Conservation (phyloP, 1,139 yeast genomes). For the Ashbya aceris region DNA sequence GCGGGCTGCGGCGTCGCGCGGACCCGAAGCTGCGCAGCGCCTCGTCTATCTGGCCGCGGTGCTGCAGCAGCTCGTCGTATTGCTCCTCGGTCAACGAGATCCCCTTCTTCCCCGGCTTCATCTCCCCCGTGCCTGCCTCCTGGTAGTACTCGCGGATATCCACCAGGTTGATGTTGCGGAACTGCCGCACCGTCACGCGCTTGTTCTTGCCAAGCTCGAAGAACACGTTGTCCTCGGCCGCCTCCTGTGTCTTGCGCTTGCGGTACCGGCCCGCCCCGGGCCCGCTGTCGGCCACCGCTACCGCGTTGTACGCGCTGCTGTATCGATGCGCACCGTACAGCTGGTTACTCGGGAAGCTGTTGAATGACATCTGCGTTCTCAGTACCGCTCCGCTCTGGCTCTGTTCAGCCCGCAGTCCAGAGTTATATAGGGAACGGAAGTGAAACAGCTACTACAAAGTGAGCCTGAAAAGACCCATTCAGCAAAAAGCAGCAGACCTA, state of each 20-base stretch:
- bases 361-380: constrained; percentile 1
- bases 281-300: not conserved
- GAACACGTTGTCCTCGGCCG: constrained; percentile 8
- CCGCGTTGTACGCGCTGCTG: constrained; percentile 1
- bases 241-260: constrained; percentile 1
- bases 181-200: constrained; percentile 61
- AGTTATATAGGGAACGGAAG: no score
- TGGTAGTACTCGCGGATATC: constrained; percentile 77
- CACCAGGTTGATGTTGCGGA: constrained; percentile 53
- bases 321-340: constrained; percentile 3
- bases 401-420: no score
- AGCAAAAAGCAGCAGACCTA: no score
- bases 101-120: constrained; percentile 78
- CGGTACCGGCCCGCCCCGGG: constrained; percentile 2
- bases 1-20: constrained; percentile 24
- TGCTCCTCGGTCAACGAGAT: constrained; percentile 65
- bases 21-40: constrained; percentile 47
- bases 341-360: constrained; percentile 3
- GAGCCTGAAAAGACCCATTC: no score
- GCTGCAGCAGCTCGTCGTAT: constrained; percentile 49
- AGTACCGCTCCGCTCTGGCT: no score
- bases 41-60: constrained; percentile 46
- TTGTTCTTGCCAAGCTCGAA: constrained; percentile 57
- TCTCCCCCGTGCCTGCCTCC: constrained; percentile 49
- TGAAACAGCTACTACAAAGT: no score